A percentile compares a stretch with the other conserved stretches of the same genome.
Evolutionary conservation across 2,329 filamentous ascomycete genomes (phyloP).

Genomic region (Leptosphaerulina australis): DNA sequence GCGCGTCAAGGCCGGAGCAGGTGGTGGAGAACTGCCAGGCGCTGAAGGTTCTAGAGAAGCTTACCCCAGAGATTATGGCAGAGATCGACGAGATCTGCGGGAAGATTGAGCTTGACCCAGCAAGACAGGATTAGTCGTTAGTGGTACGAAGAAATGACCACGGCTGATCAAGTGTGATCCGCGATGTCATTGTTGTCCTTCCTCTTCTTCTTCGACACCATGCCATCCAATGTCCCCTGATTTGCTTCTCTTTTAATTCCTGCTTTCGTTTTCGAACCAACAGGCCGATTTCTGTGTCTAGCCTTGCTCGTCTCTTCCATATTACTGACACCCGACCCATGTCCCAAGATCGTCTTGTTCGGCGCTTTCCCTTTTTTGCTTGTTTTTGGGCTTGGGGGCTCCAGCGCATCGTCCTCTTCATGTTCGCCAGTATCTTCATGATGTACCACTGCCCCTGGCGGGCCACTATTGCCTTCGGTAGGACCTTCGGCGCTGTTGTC

Average conservation of each 20-base stretch:
- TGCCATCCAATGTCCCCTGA: constrained; percentile 52
- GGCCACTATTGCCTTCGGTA: constrained; percentile 50
- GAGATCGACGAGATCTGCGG: constrained; percentile 48
- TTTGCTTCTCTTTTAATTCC: constrained; percentile 63
- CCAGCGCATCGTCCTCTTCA: constrained; percentile 18
- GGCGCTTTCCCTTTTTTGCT: constrained; percentile 55
- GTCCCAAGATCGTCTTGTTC: constrained; percentile 65
- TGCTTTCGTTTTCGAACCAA: constrained; percentile 48
- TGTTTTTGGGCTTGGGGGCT: constrained; percentile 20
- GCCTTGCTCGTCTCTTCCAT: constrained; percentile 47
- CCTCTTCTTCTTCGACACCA: constrained; percentile 43
- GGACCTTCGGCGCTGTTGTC: constrained; percentile 54
- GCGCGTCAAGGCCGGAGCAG: constrained; percentile 39
- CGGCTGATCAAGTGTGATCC: constrained; percentile 17
- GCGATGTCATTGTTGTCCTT: constrained; percentile 28
- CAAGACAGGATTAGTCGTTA: constrained; percentile 24
- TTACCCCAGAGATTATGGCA: constrained; percentile 54
- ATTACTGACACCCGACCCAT: constrained; percentile 48
- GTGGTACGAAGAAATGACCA: background rate
- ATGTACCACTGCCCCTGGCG: constrained; percentile 48
- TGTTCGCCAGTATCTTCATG: constrained; percentile 27
- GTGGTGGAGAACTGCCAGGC: constrained; percentile 50
- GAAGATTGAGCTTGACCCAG: constrained; percentile 30
- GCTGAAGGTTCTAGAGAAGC: constrained; percentile 52
- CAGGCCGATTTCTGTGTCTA: constrained; percentile 55